These are phyloP conservation scores for Penicillium steckii DNA, from an alignment of 495 filamentous ascomycete species.

Conservation along the genomic window DNA sequence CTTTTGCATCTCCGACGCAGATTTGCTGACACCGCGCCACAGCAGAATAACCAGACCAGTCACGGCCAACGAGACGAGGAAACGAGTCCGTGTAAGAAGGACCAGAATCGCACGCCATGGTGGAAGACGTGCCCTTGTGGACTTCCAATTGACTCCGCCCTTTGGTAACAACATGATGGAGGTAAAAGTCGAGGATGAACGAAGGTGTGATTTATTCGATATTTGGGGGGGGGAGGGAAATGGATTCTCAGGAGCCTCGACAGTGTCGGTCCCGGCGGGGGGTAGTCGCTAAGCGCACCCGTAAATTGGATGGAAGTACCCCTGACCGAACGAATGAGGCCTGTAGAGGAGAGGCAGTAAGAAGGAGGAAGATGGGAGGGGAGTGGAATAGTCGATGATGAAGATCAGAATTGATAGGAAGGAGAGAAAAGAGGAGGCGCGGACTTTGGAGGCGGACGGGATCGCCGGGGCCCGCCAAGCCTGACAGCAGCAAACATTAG, in stretches of 20 bases:
- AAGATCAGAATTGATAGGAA: slow-evolving; percentile 12
- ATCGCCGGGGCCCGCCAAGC: slow-evolving; percentile 26
- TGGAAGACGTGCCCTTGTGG: slow-evolving; percentile 75
- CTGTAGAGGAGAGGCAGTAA: slow-evolving; percentile 15
- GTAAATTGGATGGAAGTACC: slow-evolving; percentile 18
- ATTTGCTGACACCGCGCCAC: slow-evolving; percentile 83
- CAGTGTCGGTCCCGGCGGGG: slow-evolving; percentile 23
- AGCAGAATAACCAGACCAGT: slow-evolving; percentile 74
- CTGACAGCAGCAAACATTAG: slow-evolving; percentile 1
- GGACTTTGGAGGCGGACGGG: slow-evolving; percentile 10
- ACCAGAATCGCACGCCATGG: slow-evolving; percentile 77
- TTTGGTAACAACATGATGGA: slow-evolving; percentile 73
- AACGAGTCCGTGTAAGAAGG: slow-evolving; percentile 74
- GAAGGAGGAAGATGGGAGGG: slow-evolving; percentile 4
- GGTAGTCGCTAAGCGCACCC: slow-evolving; percentile 14
- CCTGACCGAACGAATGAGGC: slow-evolving; percentile 34
- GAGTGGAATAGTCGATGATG: too few species aligned
- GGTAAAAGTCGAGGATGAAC: slow-evolving; percentile 4
- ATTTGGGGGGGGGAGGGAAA: neutral
- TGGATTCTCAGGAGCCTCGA: slow-evolving; percentile 19
- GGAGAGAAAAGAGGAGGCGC: slow-evolving; percentile 21
- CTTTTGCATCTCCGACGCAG: slow-evolving; percentile 90
- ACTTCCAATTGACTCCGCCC: slow-evolving; percentile 91
- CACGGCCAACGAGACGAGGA: slow-evolving; percentile 72
- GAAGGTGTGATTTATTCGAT: too few species aligned